phyloP scores from a whole-genome alignment of 495 filamentous ascomycete species.

The Pyrenula massariospora region DNA sequence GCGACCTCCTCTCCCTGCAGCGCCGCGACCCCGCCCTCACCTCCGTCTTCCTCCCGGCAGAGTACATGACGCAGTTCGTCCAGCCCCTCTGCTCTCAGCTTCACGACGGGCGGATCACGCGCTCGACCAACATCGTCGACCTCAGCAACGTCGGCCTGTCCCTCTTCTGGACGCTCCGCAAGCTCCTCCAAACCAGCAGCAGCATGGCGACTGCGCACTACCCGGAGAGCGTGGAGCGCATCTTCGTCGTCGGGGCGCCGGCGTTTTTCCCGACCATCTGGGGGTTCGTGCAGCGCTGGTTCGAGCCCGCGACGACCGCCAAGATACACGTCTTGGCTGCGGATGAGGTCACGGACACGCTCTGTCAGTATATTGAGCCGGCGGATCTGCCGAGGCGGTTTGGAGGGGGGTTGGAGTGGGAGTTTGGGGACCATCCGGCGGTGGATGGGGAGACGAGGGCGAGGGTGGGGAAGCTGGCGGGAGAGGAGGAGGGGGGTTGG shows the following conservation, averaged over 20 bases:
- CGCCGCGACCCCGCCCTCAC: slow-evolving; percentile 14
- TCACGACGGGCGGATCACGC: slow-evolving; percentile 7
- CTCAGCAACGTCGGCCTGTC: slow-evolving; percentile 10
- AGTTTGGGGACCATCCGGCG: slow-evolving; percentile 13
- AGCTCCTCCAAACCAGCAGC: slow-evolving; percentile 14
- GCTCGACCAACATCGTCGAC: slow-evolving; percentile 16
- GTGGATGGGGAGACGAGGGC: not conserved
- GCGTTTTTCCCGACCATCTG: slow-evolving; percentile 16
- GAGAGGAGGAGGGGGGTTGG: not conserved
- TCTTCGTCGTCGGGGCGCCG: slow-evolving; percentile 20
- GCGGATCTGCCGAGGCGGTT: slow-evolving; percentile 13
- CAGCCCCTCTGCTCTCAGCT: slow-evolving; percentile 20
- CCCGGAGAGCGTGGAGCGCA: slow-evolving; percentile 16
- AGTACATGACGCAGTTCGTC: slow-evolving; percentile 16
- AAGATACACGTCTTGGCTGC: slow-evolving; percentile 13
- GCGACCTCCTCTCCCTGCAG: slow-evolving; percentile 6
- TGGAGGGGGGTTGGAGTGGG: slow-evolving; percentile 12
- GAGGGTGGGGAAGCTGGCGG: not conserved
- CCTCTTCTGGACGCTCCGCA: slow-evolving; percentile 17
- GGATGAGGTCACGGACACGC: slow-evolving; percentile 7
- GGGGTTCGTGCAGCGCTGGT: slow-evolving; percentile 14
- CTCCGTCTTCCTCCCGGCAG: slow-evolving; percentile 1
- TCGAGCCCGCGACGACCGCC: slow-evolving; percentile 16
- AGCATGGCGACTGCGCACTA: slow-evolving; percentile 19
- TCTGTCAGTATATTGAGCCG: slow-evolving; percentile 12